Conservation (phyloP, 1,139 yeast genomes). For the Ogataea hybrid region DNA sequence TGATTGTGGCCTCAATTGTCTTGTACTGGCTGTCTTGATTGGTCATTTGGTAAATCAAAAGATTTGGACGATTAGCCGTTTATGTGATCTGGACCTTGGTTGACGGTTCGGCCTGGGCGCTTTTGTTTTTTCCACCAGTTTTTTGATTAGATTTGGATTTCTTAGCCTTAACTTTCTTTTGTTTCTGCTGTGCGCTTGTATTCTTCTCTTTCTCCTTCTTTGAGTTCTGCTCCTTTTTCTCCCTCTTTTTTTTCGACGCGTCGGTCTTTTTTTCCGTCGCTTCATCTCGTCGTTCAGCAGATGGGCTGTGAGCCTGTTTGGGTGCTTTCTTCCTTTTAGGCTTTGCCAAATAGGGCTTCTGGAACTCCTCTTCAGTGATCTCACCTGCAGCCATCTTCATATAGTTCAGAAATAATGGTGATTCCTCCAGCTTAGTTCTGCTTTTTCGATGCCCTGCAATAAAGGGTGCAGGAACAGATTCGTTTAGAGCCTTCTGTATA, state of each 20-base stretch:
- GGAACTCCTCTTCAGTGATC: not conserved
- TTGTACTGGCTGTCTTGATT: slow-evolving; percentile 10
- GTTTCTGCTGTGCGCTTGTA: not conserved
- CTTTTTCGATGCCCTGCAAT: not conserved
- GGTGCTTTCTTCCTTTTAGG: not conserved
- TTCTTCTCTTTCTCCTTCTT: not conserved
- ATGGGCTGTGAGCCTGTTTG: not conserved
- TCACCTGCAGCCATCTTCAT: not conserved
- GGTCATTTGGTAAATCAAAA: not conserved
- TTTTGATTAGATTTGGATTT: not conserved
- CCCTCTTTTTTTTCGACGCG: slow-evolving; percentile 1
- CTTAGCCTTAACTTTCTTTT: not conserved
- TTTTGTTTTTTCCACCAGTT: not conserved
- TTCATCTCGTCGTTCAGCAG: not conserved
- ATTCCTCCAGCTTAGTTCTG: not conserved
- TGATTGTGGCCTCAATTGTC: slow-evolving; percentile 18
- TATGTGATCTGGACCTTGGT: no score
- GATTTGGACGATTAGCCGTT: not conserved
- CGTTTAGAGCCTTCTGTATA: not conserved
- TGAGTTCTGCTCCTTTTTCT: not conserved
- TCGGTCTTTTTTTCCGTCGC: not conserved
- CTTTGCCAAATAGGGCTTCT: not conserved
- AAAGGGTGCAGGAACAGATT: not conserved
- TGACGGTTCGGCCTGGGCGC: not conserved
- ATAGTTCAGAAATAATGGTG: not conserved